Conservation (phyloP, 345 rosid genomes). For the Schrenkiella parvula region DNA sequence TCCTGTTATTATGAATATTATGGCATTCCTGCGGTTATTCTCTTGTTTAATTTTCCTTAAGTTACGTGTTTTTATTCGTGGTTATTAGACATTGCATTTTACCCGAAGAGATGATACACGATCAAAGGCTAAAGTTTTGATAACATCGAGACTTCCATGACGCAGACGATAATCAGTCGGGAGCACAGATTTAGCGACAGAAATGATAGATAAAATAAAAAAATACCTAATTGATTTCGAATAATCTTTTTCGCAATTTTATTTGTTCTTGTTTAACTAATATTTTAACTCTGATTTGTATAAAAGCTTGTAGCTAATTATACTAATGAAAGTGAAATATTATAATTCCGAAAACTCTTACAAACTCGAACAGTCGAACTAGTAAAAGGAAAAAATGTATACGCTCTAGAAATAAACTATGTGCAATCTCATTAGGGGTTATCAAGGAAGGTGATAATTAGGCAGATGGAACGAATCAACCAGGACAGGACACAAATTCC, state of each 20-base stretch:
- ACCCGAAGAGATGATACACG: no score
- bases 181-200: no score
- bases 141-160: no score
- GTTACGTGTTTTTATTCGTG: background rate
- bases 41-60: background rate
- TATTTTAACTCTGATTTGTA: background rate
- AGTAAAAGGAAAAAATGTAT: background rate
- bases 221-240: no score
- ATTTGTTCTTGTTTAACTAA: background rate
- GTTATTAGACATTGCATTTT: no score
- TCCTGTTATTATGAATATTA: background rate
- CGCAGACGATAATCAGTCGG: no score
- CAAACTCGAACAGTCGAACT: background rate
- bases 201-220: no score
- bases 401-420: background rate
- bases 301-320: constrained; percentile 19
- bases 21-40: background rate
- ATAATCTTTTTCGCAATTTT: background rate
- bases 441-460: background rate
- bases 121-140: no score
- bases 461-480: constrained; percentile 1
- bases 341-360: background rate
- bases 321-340: background rate
- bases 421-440: constrained; percentile 4
- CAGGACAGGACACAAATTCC: background rate